Evolutionary conservation across 257 asterid species (phyloP).

Genomic region (Capsicum rhomboideum): DNA sequence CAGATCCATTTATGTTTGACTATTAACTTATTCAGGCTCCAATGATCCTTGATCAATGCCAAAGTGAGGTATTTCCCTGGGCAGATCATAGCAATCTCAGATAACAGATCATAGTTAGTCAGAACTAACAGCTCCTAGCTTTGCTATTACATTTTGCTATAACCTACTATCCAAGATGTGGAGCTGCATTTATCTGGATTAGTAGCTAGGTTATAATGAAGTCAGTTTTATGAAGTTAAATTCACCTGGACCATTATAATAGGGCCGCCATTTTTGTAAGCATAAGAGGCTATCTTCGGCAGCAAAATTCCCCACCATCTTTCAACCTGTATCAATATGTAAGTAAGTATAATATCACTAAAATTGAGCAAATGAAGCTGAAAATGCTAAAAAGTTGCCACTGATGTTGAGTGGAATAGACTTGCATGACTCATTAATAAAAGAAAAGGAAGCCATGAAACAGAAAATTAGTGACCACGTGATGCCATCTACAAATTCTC

Average conservation of each 20-base stretch:
- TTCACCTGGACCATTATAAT: constrained; percentile 87
- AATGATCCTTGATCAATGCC: neutral
- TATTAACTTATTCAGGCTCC: neutral
- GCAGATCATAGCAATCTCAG: neutral
- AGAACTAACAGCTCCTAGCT: neutral
- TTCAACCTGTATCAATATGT: constrained; percentile 48
- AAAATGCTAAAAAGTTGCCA: neutral
- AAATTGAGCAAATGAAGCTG: neutral
- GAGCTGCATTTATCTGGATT: neutral
- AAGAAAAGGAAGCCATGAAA: neutral
- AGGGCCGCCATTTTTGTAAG: constrained; percentile 85
- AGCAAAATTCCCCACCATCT: constrained; percentile 87
- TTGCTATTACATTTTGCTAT: neutral
- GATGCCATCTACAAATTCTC: neutral
- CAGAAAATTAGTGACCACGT: neutral
- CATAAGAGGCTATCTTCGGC: constrained; percentile 66
- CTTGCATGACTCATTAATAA: neutral
- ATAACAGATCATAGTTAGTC: neutral
- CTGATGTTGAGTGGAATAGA: neutral
- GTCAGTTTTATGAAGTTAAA: neutral
- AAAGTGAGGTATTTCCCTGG: neutral
- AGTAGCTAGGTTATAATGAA: neutral
- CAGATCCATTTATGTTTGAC: neutral
- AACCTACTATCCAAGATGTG: neutral
- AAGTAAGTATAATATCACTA: neutral